Conservation (phyloP, 2,329 filamentous ascomycete species). For the Fusarium tuaranense region DNA sequence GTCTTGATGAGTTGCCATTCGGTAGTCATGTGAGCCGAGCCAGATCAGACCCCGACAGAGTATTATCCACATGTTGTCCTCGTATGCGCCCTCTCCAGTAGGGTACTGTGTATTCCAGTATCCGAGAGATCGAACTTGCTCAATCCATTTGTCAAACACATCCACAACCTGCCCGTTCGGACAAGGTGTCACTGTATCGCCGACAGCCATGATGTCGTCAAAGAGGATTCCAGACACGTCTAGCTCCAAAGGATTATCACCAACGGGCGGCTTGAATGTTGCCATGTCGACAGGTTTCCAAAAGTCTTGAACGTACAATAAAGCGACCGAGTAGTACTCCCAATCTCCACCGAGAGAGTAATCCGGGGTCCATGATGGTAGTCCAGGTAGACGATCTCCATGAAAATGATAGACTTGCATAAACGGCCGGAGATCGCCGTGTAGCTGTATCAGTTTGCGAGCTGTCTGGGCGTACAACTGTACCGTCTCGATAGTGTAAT, state of each 20-base stretch:
- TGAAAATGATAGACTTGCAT: background rate
- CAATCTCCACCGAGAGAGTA: background rate
- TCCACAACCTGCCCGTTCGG: background rate
- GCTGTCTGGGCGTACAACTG: background rate
- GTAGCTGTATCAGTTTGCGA: background rate
- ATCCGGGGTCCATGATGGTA: background rate
- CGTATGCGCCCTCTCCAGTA: background rate
- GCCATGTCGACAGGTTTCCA: background rate
- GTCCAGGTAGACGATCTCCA: background rate
- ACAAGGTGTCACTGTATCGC: background rate
- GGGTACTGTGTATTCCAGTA: background rate
- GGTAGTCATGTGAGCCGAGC: background rate
- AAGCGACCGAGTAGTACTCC: background rate
- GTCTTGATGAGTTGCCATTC: background rate
- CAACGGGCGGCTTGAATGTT: background rate
- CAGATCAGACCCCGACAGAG: background rate
- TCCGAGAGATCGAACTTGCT: background rate
- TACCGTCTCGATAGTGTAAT: background rate
- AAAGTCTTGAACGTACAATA: background rate
- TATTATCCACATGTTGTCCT: conserved; percentile 1
- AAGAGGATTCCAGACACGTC: background rate
- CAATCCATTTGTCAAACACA: background rate
- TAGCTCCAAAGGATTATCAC: background rate
- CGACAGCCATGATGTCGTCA: background rate
- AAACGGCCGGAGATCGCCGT: background rate